These are phyloP conservation scores for Tolypocladium ophioglossoides DNA, from an alignment of 2,329 filamentous ascomycete genomes.

Conservation along the genomic window DNA sequence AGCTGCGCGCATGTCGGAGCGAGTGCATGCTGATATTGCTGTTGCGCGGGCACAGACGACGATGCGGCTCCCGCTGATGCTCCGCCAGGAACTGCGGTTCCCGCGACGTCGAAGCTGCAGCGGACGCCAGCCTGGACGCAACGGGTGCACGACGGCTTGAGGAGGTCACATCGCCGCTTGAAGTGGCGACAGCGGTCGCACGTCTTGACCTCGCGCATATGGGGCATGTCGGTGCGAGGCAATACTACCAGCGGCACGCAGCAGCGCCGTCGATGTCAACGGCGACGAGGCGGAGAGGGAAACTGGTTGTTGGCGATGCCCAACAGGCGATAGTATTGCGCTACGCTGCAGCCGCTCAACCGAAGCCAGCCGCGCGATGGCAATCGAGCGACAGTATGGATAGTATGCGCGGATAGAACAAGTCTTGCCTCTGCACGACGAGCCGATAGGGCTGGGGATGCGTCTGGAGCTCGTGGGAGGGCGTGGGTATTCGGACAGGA, in stretches of 20 bases:
- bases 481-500: not conserved
- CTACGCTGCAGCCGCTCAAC: not conserved
- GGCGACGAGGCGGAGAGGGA: not conserved
- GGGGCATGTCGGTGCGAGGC: conserved; percentile 12
- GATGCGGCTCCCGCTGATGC: not conserved
- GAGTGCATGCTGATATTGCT: not conserved
- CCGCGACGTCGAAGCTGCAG: conserved; percentile 18
- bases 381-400: not conserved
- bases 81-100: not conserved
- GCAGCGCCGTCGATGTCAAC: not conserved
- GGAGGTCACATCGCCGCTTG: conserved; percentile 23
- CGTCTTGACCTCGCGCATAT: conserved; percentile 23
- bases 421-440: not conserved
- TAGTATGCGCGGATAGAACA: no score
- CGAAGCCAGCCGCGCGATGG: no score
- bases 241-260: not conserved
- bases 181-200: conserved; percentile 25
- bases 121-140: conserved; percentile 21
- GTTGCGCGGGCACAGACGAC: not conserved
- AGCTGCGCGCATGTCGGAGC: not conserved
- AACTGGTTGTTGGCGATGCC: not conserved
- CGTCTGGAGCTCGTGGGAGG: not conserved
- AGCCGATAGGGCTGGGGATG: not conserved
- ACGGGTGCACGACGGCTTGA: conserved; percentile 23
- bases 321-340: not conserved